Base-by-base conservation (phyloP, 75 land plant species). In the Pseudotsuga menziesii region DNA sequence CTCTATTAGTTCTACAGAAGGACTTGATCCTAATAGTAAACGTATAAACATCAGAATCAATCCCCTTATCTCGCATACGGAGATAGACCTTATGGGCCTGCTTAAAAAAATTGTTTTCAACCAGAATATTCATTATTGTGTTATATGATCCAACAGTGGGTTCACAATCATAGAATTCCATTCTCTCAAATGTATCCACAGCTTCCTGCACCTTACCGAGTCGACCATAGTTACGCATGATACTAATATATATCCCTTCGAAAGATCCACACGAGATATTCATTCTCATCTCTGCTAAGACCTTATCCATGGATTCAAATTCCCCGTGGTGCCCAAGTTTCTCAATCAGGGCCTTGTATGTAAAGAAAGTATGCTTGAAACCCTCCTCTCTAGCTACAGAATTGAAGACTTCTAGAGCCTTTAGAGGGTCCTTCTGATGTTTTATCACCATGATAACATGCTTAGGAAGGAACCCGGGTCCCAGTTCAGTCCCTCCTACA, bases 1-100 rank as follows among this genome's bases (percentile, higher is more conserved):
- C 86, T 57, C 94, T 85, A 2, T 58, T 64, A 4, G 89, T 89
- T 61, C 77, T 87, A 81, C 93, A 91, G 66, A 91, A 88, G 2
- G 88, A 77, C 75, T 91, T 89, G 13, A 91, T 83, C 83, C 90
- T 75, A 39, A 89, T 78, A 5, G 84, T 80, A 57, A 80, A 89
- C 0, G 89, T 91, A 69, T 80, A 83, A 2, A 83, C 86, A 85
- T 91, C 90, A 76, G 93, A 88, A 52, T 19, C 76, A 75, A 86
- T 79, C 16, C 89, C 88, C 59, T 83, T 82, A 61, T 84, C 82
- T 56, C 72, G 61, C 92, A 90, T 90, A 41, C 88, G 83, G 75
- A 90, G 32, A 76, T 90, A 90, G 12, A 88, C 88, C 36, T 88
- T 86, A 72, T 88, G 90, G 35, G 88, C 90, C 60, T 90, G 90